A percentile compares a stretch with the other conserved stretches of the same genome.
Evolutionary conservation across 352 stramenopile species (phyloP).

Genomic region (Lagenidium giganteum): DNA sequence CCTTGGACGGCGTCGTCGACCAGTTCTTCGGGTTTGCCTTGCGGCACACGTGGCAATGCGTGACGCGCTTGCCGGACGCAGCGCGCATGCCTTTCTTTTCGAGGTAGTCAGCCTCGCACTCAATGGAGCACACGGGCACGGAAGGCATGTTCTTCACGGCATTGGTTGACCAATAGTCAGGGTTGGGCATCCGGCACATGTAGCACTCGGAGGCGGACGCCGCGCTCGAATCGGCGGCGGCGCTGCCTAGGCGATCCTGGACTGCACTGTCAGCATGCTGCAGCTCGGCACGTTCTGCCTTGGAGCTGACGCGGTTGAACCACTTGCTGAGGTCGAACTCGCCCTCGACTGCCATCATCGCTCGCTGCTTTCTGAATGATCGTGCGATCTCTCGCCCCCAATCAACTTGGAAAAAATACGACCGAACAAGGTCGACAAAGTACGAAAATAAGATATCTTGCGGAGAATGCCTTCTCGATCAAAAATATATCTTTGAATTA

Average conservation of each 20-base stretch:
- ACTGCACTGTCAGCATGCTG: no score
- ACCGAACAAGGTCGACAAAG: conserved; percentile 14
- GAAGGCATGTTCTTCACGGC: conserved; percentile 43
- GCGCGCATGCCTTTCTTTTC: conserved; percentile 45
- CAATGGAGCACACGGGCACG: conserved; percentile 52
- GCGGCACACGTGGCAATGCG: no score
- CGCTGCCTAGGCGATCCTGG: conserved; percentile 9
- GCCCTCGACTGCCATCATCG: conserved; percentile 23
- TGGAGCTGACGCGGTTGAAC: conserved; percentile 55
- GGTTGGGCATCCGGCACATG: conserved; percentile 52
- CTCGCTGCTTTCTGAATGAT: neutral
- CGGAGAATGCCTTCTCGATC: no score
- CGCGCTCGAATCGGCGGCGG: conserved; percentile 13
- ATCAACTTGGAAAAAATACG: conserved; percentile 3
- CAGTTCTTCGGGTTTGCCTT: conserved; percentile 13
- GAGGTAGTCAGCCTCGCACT: conserved; percentile 50
- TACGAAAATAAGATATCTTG: conserved; percentile 30
- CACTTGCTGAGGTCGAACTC: conserved; percentile 60
- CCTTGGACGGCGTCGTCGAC: neutral
- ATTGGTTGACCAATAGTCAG: conserved; percentile 63
- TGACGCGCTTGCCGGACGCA: conserved; percentile 4
- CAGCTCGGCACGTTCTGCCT: conserved; percentile 29
- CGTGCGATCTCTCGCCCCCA: neutral
- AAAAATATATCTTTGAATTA: no score
- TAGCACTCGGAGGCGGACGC: conserved; percentile 31